phyloP scores from a whole-genome alignment of 306 rosid genomes.

The Dryas drummondii region DNA sequence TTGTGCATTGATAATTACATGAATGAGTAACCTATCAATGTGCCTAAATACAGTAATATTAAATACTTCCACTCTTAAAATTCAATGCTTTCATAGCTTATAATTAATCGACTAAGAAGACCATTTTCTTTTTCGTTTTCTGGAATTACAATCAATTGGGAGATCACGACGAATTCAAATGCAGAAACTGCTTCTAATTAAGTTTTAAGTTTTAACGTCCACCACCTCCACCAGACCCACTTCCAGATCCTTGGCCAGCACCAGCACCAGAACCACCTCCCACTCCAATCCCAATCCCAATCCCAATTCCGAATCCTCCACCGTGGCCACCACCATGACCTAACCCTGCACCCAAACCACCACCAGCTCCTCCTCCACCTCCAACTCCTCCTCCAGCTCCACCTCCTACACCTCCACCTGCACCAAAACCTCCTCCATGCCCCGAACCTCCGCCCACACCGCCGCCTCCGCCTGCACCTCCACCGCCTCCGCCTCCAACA shows the following conservation, averaged over 20 bases:
- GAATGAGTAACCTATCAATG: no score
- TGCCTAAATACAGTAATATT: no score
- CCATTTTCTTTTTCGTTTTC: no score
- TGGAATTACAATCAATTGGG: not conserved
- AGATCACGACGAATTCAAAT: not conserved
- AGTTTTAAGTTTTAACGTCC: constrained; percentile 23
- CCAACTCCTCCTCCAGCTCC: constrained; percentile 49
- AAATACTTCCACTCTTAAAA: no score
- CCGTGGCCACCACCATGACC: constrained; percentile 27
- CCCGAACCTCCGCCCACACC: constrained; percentile 22
- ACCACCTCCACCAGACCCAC: constrained; percentile 42
- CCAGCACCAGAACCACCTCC: constrained; percentile 40
- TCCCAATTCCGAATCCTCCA: constrained; percentile 31
- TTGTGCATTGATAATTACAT: no score
- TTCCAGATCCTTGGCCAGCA: constrained; percentile 40
- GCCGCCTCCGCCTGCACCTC: constrained; percentile 18
- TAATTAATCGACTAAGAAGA: no score
- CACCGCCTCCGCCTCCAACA: constrained; percentile 12
- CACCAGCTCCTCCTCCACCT: constrained; percentile 57
- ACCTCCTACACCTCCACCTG: constrained; percentile 20
- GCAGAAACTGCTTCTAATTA: not conserved
- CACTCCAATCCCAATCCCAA: constrained; percentile 33
- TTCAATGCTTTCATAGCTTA: no score
- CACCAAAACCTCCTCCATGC: constrained; percentile 28
- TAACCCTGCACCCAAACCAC: constrained; percentile 38